These are phyloP conservation scores for Suillus sp. DNA, from an alignment of 768 basidiomycete species.

Conservation along the genomic window DNA sequence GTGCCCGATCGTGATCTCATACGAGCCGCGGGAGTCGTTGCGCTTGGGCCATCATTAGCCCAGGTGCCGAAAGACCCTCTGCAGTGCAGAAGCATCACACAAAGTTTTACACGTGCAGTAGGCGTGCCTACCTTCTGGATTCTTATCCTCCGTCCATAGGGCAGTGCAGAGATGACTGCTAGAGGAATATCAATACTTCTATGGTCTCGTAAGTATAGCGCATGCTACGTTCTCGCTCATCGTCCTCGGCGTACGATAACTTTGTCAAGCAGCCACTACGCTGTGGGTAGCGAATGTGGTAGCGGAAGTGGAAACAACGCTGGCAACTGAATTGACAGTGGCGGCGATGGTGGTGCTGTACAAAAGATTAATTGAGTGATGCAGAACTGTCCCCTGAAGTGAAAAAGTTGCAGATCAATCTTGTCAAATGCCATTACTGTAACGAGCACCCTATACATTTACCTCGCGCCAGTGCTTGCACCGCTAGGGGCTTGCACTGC, in stretches of 20 bases:
- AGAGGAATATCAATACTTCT: background rate
- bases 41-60: slow-evolving; percentile 59
- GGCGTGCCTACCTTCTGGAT: slow-evolving; percentile 41
- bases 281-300: slow-evolving; percentile 43
- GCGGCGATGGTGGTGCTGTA: background rate
- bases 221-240: slow-evolving; percentile 44
- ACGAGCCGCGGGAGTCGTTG: slow-evolving; percentile 13
- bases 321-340: slow-evolving; percentile 17
- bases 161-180: slow-evolving; percentile 45
- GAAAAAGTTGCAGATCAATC: slow-evolving; percentile 4
- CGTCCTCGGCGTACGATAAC: slow-evolving; percentile 52
- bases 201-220: slow-evolving; percentile 9
- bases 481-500: slow-evolving; percentile 38
- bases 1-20: slow-evolving; percentile 7
- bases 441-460: slow-evolving; percentile 24
- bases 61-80: slow-evolving; percentile 54
- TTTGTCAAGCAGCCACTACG: slow-evolving; percentile 53
- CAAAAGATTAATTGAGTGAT: slow-evolving; percentile 11
- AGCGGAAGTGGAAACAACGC: slow-evolving; percentile 19
- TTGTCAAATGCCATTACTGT: background rate
- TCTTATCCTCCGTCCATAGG: slow-evolving; percentile 60
- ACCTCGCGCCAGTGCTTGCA: slow-evolving; percentile 56
- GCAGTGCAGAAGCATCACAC: slow-evolving; percentile 10
- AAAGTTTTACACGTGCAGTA: slow-evolving; percentile 2
- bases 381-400: slow-evolving; percentile 34